Base-by-base conservation (phyloP, 345 rosid species). In the Populus pruinosa region DNA sequence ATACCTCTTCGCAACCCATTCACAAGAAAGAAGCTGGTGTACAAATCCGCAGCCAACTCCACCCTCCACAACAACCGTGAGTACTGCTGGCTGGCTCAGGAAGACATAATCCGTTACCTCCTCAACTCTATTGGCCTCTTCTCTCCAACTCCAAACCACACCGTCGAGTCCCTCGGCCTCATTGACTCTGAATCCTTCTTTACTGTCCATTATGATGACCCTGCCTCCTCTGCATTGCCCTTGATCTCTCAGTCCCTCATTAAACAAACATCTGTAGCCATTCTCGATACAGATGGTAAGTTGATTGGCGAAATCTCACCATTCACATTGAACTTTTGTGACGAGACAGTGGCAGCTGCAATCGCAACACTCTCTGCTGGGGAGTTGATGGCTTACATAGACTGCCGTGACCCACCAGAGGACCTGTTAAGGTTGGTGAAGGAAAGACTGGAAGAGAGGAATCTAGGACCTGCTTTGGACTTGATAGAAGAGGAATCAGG, bases 31-130 rank as follows among this genome's bases (percentile, higher is more conserved):
- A 88, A 83, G 80, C 81, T 78, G 67, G 43, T 79, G 8, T 81
- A 71, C 17, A 84, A 78, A 13, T 59, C 83, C 6, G 27, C 76
- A 4, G 73, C 78, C 4, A 72, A 74, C 18, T 64, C 85, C 35
- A 83, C 84, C 72, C 62, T 85, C 71, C 92, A 87, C 79, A 78
- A 86, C 83, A 66, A 71, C 71, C 84, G 80, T 0, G 85, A 91
- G 23, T 89, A 83, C 78, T 91, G 94, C 82, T 91, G 94, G 92
- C 83, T 89, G 8, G 85, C 92, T 0, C 91, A 83, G 75, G 94
- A 91, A 67, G 94, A 91, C 76, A 76, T 91, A 68, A 21, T 91
- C 62, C 91, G 92, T 25, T 88, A 84, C 79, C 83, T 89, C 65
- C 85, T 89, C 81, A 89, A 85, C 80, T 86, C 83, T 73, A 89